A percentile compares a stretch with the other conserved stretches of the same genome.
These are phyloP conservation scores for Globomyces pollinis-pini DNA, from an alignment of 192 early-diverging fungal genomes.

Conservation along the genomic window DNA sequence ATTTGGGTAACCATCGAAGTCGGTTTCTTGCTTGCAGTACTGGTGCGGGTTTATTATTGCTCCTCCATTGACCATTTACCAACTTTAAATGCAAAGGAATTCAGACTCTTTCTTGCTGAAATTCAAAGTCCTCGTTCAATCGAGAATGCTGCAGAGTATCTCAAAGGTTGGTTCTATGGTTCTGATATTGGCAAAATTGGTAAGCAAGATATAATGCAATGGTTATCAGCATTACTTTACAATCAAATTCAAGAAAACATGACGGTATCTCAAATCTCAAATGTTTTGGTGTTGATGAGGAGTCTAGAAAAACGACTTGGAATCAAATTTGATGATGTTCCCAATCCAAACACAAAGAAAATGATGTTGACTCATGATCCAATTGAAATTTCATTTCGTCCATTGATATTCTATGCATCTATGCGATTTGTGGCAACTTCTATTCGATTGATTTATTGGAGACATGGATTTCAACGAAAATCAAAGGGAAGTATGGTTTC, in stretches of 20 bases:
- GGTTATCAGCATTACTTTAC: neutral
- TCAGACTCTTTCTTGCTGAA: too few relatives aligned
- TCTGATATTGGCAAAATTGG: neutral
- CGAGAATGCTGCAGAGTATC: neutral
- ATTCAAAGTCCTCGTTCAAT: neutral
- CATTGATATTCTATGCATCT: constrained; percentile 3
- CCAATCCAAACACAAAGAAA: neutral
- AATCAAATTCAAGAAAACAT: neutral
- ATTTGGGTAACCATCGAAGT: too few relatives aligned
- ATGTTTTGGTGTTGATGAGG: neutral
- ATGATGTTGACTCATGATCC: constrained; percentile 10
- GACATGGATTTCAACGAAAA: neutral
- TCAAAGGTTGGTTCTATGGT: constrained; percentile 11
- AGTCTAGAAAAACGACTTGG: neutral
- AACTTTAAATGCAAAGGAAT: too few relatives aligned
- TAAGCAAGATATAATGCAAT: constrained; percentile 2
- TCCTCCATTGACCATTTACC: too few relatives aligned
- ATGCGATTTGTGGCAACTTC: neutral
- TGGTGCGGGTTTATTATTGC: too few relatives aligned
- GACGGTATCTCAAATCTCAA: neutral
- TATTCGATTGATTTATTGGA: neutral
- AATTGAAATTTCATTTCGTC: neutral
- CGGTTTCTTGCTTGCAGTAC: too few relatives aligned
- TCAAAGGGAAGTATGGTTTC: neutral
- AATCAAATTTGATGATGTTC: neutral